Conservation (phyloP, 352 stramenopile genomes). For the Pythium insidiosum region DNA sequence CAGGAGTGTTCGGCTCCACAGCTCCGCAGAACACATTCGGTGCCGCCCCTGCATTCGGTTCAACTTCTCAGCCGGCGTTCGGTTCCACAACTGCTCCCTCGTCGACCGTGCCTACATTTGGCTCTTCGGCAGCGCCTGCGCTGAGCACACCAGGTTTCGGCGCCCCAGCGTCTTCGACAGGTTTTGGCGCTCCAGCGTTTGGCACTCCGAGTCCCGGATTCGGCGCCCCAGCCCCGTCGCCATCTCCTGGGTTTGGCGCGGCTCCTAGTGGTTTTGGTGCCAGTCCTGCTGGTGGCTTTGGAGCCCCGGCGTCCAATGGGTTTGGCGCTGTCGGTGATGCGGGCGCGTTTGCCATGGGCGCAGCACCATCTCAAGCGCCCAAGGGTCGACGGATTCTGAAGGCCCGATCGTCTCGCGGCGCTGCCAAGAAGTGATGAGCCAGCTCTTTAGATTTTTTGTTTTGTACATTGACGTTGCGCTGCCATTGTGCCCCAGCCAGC, state of each 20-base stretch:
- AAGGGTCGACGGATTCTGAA: slow-evolving; percentile 65
- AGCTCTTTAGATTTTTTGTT: no score
- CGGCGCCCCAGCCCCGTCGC: slow-evolving; percentile 7
- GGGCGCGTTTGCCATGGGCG: slow-evolving; percentile 66
- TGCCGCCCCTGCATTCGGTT: no score
- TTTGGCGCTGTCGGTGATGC: slow-evolving; percentile 27
- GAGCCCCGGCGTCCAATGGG: slow-evolving; percentile 18
- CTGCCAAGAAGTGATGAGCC: no score
- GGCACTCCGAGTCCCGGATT: slow-evolving; percentile 5
- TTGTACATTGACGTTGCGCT: no score
- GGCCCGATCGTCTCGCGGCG: slow-evolving; percentile 9
- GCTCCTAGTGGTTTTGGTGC: no score
- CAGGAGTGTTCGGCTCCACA: no score
- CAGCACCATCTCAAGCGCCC: slow-evolving; percentile 27
- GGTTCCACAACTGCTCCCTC: background rate
- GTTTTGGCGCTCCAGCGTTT: slow-evolving; percentile 7
- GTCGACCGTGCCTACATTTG: background rate
- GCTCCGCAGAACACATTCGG: no score
- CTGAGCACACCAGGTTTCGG: slow-evolving; percentile 2
- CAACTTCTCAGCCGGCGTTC: slow-evolving; percentile 1
- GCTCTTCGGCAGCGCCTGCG: background rate
- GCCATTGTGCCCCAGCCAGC: no score
- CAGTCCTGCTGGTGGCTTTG: slow-evolving; percentile 5
- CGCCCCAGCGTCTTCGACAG: slow-evolving; percentile 4
- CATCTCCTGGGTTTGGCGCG: slow-evolving; percentile 15